A percentile compares a stretch with the other conserved stretches of the same genome.
These are phyloP conservation scores for Exophiala aquamarina DNA, from an alignment of 2,329 filamentous ascomycete genomes.

Conservation along the genomic window DNA sequence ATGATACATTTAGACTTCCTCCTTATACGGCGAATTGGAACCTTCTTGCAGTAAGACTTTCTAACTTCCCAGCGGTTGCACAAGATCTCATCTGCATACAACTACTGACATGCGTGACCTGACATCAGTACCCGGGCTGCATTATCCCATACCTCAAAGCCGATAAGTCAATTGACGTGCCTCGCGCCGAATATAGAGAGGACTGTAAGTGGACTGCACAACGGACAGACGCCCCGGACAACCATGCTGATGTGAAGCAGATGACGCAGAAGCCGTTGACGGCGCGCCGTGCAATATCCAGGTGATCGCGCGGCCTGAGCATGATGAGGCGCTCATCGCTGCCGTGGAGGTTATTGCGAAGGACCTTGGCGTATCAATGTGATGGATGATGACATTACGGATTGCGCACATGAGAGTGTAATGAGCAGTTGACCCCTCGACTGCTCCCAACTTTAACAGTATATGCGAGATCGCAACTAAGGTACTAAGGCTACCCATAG, in stretches of 20 bases:
- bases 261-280: slow-evolving; percentile 28
- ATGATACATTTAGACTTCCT: slow-evolving; percentile 49
- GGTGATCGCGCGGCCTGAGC: slow-evolving; percentile 29
- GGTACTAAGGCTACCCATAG: too few relatives aligned
- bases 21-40: slow-evolving; percentile 57
- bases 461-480: too few relatives aligned
- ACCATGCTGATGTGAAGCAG: slow-evolving; percentile 29
- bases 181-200: slow-evolving; percentile 13
- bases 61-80: background rate
- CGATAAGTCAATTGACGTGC: slow-evolving; percentile 41
- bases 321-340: slow-evolving; percentile 32
- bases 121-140: slow-evolving; percentile 49
- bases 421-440: too few relatives aligned
- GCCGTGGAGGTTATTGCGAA: slow-evolving; percentile 30
- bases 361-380: slow-evolving; percentile 17
- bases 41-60: slow-evolving; percentile 49
- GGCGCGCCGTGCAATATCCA: slow-evolving; percentile 31
- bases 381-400: too few relatives aligned
- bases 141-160: slow-evolving; percentile 49
- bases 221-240: slow-evolving; percentile 14
- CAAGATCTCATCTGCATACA: slow-evolving; percentile 4
- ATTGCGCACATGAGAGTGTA: too few relatives aligned
- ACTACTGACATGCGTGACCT: slow-evolving; percentile 3
- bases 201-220: slow-evolving; percentile 28
- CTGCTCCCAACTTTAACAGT: too few relatives aligned